phyloP scores from a whole-genome alignment of 352 stramenopile species.

The Phytophthora rubi region DNA sequence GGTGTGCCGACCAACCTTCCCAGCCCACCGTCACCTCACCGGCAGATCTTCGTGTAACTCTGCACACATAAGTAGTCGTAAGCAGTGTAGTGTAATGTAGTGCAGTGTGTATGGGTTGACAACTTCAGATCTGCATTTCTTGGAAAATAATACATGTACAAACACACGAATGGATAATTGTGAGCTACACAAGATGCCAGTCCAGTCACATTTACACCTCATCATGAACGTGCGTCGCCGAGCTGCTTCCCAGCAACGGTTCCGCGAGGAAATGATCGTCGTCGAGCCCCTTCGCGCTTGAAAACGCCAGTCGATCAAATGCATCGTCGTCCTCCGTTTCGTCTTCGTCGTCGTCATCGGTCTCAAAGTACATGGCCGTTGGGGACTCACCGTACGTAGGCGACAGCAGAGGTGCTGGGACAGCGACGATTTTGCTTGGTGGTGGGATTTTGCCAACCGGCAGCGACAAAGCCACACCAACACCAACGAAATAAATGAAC shows the following conservation, averaged over 20 bases:
- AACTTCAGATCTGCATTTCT: slow-evolving; percentile 5
- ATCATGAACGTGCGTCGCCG: slow-evolving; percentile 15
- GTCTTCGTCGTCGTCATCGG: slow-evolving; percentile 54
- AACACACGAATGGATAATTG: slow-evolving; percentile 1
- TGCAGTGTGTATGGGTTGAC: not conserved
- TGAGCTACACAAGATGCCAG: not conserved
- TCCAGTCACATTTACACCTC: slow-evolving; percentile 15
- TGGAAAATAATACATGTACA: slow-evolving; percentile 6
- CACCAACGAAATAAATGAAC: slow-evolving; percentile 53
- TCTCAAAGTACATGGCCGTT: slow-evolving; percentile 56
- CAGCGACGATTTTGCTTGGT: slow-evolving; percentile 16
- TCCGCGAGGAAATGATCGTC: slow-evolving; percentile 50
- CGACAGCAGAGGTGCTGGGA: slow-evolving; percentile 42
- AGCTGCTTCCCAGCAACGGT: slow-evolving; percentile 44
- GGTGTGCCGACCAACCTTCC: slow-evolving; percentile 29
- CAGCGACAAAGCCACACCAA: slow-evolving; percentile 57
- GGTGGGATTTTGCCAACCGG: slow-evolving; percentile 31
- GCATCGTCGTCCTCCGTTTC: slow-evolving; percentile 21
- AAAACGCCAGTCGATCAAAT: slow-evolving; percentile 24
- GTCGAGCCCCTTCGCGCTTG: slow-evolving; percentile 29
- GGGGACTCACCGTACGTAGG: slow-evolving; percentile 47
- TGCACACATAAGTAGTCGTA: not conserved
- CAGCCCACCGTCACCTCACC: slow-evolving; percentile 29
- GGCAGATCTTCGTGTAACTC: slow-evolving; percentile 34
- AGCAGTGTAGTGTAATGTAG: not conserved